Conservation (phyloP, 2,329 filamentous ascomycete species). For the Aureobasidium lini region DNA sequence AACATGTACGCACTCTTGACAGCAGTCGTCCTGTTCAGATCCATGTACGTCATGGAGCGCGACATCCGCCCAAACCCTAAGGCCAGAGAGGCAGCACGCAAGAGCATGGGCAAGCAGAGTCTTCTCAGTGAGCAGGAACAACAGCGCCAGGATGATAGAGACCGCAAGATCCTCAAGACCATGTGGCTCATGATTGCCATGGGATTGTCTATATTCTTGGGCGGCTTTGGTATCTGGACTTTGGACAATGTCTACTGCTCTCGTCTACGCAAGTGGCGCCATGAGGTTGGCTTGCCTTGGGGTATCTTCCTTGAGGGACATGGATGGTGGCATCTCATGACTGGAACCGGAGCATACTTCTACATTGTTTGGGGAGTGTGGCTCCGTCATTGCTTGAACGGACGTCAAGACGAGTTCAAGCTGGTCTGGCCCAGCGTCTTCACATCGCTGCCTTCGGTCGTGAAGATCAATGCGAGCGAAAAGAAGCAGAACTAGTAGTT, state of each 20-base stretch:
- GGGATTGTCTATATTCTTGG: slow-evolving; percentile 64
- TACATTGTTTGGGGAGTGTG: slow-evolving; percentile 81
- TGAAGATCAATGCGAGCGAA: slow-evolving; percentile 24
- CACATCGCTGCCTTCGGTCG: slow-evolving; percentile 47
- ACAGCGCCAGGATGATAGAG: slow-evolving; percentile 46
- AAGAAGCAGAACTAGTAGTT: slow-evolving; percentile 26
- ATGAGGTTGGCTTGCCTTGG: slow-evolving; percentile 68
- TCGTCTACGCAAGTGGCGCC: slow-evolving; percentile 57
- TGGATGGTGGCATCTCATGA: slow-evolving; percentile 75
- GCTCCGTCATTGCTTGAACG: slow-evolving; percentile 69
- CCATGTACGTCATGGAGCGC: slow-evolving; percentile 69
- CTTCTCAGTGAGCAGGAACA: slow-evolving; percentile 25
- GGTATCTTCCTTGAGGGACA: slow-evolving; percentile 67
- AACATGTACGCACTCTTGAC: slow-evolving; percentile 69
- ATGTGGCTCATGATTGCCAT: slow-evolving; percentile 71
- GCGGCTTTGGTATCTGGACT: slow-evolving; percentile 70
- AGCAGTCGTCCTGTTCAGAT: slow-evolving; percentile 59
- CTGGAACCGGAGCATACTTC: slow-evolving; percentile 73
- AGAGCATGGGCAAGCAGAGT: slow-evolving; percentile 16
- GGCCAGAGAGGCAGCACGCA: slow-evolving; percentile 33
- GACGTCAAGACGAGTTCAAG: slow-evolving; percentile 62
- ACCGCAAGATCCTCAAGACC: slow-evolving; percentile 50
- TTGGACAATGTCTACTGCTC: slow-evolving; percentile 72
- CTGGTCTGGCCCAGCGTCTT: slow-evolving; percentile 61
- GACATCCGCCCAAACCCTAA: slow-evolving; percentile 52